These are phyloP conservation scores for Fonsecaea pugnacius DNA, from an alignment of 2,329 filamentous ascomycete species.

Conservation along the genomic window DNA sequence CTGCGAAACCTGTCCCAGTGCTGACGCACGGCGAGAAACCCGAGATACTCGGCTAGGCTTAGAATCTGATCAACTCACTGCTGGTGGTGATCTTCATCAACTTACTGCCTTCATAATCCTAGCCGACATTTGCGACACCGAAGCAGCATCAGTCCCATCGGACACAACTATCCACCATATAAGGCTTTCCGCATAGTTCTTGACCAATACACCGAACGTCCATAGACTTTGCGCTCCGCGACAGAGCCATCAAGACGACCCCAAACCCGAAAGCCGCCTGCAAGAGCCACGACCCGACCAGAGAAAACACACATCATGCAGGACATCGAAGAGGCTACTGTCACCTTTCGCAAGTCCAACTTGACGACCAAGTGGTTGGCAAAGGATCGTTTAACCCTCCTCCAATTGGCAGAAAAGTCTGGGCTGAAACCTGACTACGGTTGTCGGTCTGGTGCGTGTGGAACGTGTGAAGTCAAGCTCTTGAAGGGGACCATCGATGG, in stretches of 20 bases:
- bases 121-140: no score
- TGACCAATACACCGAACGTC: neutral
- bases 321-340: constrained; percentile 35
- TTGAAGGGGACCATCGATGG: constrained; percentile 32
- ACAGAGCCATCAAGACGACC: neutral
- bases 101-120: neutral
- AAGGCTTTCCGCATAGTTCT: neutral
- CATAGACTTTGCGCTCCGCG: neutral
- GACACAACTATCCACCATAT: neutral
- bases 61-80: neutral
- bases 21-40: neutral
- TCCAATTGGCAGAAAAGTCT: constrained; percentile 33
- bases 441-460: constrained; percentile 32
- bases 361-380: constrained; percentile 31
- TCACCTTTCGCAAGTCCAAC: constrained; percentile 33
- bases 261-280: neutral
- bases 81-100: neutral
- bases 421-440: constrained; percentile 33
- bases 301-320: constrained; percentile 21
- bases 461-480: constrained; percentile 34
- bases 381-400: constrained; percentile 31
- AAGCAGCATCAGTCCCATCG: neutral
- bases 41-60: constrained; percentile 8
- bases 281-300: neutral
- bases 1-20: neutral